Base-by-base conservation (phyloP, 1,284 basidiomycete species). In the Microbotryum lychnidis-dioicae region DNA sequence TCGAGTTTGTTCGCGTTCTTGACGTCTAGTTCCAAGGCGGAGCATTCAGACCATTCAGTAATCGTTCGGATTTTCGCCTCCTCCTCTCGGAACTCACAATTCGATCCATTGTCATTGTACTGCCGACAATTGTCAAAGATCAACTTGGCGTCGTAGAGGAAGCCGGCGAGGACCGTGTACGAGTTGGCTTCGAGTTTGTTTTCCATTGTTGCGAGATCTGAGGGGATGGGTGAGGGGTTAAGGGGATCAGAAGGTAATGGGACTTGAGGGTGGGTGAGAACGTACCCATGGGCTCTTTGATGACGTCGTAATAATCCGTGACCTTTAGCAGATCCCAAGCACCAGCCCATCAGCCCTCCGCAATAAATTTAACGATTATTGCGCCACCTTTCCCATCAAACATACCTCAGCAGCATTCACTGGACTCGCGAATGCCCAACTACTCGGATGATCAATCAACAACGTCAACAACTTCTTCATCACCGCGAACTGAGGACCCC, bases 281-380 rank as follows among this genome's bases (percentile, higher is more conserved):
- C 84, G 63, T 69, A 91, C 91, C 93, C 93, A 98, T 97, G 0
- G 94, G 94, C 60, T 87, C 80, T 71, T 85, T 87, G 75, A 97
- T 87, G 56, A 92, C 85, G n/a, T 61, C 63, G 75, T 92, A 91
- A 74, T 98, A 98, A 74, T 97, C 94, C 6, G 81, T 75, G 25
- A 77, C 76, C 60, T 59, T 37, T 2, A 16, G n/a, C 16, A 31
- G 18, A 44, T 42, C 37, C 10, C 37, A 42, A 45, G 20, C 1
- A 33, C 14, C 46, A 14, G 3, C 27, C 12, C 31, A 4, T 23
- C 4, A 56, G 16, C 27, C 7, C 27, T 27, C 27, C 27, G 27
- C 27, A 27, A 27, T 4, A 6, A 6, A 27, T 6, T 27, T 5
- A 27, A 27, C 27, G 27, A 27, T 27, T 4, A 27, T 27, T 6